phyloP scores from a whole-genome alignment of 1,139 yeast genomes.

The Meyerozyma athensensis region DNA sequence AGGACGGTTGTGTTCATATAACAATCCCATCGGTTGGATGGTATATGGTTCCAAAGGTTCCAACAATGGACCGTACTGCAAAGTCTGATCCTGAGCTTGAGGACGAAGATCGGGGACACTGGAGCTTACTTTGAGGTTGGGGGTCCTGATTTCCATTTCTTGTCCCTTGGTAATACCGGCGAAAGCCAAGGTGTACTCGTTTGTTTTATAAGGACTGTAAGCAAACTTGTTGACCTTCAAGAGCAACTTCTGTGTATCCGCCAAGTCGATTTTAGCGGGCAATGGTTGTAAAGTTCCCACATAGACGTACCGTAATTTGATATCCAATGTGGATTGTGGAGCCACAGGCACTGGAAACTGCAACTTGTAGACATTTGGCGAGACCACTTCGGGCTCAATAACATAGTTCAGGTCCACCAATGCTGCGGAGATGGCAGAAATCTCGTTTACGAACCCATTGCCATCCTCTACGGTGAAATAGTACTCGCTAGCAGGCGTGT shows the following conservation, averaged over 20 bases:
- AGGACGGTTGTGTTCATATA: conserved; percentile 67
- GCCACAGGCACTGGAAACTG: conserved; percentile 62
- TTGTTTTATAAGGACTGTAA: conserved; percentile 59
- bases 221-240: conserved; percentile 54
- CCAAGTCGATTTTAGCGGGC: conserved; percentile 60
- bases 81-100: conserved; percentile 31
- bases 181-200: conserved; percentile 44
- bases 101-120: conserved; percentile 26
- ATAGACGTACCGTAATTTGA: conserved; percentile 53
- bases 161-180: conserved; percentile 46
- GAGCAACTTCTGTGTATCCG: conserved; percentile 58
- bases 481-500: conserved; percentile 52
- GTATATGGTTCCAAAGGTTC: conserved; percentile 42
- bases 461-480: conserved; percentile 50
- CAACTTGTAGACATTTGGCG: conserved; percentile 32
- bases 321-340: conserved; percentile 49
- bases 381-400: conserved; percentile 27
- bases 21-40: conserved; percentile 45
- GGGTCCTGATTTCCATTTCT: conserved; percentile 35
- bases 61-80: conserved; percentile 56
- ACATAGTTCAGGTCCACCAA: conserved; percentile 27
- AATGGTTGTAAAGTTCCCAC: conserved; percentile 50
- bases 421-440: conserved; percentile 45
- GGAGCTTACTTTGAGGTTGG: conserved; percentile 13
- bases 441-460: conserved; percentile 32